Percentiles rank a stretch among this genome's conserved stretches.
Evolutionary conservation across 108 stramenopile species (phyloP).

Genomic region (Cyclostephanos tholiformis): DNA sequence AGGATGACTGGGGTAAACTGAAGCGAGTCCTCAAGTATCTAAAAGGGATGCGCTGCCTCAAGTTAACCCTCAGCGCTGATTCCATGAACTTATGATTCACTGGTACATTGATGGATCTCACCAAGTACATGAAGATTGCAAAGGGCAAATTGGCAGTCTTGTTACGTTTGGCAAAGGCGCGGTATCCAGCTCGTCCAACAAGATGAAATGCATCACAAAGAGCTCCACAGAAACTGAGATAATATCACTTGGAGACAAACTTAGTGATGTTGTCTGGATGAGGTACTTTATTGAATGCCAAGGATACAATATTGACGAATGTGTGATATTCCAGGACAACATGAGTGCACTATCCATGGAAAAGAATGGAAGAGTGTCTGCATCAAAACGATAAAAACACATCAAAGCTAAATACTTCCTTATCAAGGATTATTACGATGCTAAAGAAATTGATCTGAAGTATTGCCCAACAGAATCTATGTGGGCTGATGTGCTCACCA

Average conservation of each 20-base stretch:
- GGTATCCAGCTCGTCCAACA: neutral
- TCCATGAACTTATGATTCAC: neutral
- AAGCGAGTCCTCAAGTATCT: conserved; percentile 5
- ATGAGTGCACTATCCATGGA: conserved; percentile 9
- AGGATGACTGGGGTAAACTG: conserved; percentile 36
- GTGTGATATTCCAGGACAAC: conserved; percentile 34
- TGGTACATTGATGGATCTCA: conserved; percentile 43
- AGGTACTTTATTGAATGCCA: conserved; percentile 49
- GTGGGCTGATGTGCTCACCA: conserved; percentile 21
- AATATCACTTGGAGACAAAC: conserved; percentile 12
- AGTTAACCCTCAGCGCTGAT: conserved; percentile 10
- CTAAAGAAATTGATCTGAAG: neutral
- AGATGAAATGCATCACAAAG: conserved; percentile 41
- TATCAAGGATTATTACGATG: conserved; percentile 14
- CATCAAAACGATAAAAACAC: conserved; percentile 18
- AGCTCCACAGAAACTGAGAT: conserved; percentile 43
- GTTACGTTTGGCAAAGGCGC: conserved; percentile 52
- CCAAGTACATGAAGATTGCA: conserved; percentile 43
- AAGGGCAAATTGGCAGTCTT: conserved; percentile 52
- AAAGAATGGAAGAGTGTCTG: conserved; percentile 17
- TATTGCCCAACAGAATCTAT: conserved; percentile 4
- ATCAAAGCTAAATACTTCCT: conserved; percentile 22
- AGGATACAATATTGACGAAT: conserved; percentile 34
- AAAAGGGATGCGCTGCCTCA: conserved; percentile 12
- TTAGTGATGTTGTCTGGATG: conserved; percentile 45